phyloP scores from a whole-genome alignment of 129 eudicot genomes.

The Pittosporum tobira region DNA sequence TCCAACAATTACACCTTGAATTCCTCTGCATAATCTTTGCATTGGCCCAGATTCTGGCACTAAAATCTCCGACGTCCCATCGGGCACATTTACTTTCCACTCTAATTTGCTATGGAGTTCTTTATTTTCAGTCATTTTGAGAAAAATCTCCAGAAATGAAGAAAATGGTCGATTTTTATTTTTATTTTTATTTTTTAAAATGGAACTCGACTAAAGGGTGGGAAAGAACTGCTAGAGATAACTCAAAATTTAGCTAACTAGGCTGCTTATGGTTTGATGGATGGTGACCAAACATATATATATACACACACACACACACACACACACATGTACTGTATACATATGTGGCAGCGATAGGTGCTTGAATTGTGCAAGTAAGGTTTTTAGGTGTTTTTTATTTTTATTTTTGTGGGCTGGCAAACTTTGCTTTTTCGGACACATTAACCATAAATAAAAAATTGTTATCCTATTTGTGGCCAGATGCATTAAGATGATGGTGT shows the following conservation, averaged over 20 bases:
- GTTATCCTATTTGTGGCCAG: not conserved
- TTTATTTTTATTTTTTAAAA: no score
- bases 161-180: not conserved
- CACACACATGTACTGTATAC: no score
- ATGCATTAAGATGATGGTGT: slow-evolving; percentile 2
- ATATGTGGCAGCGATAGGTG: slow-evolving; percentile 6
- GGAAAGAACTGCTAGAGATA: no score
- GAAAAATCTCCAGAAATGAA: not conserved
- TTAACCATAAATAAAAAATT: not conserved
- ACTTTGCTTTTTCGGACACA: not conserved
- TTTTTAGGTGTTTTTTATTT: not conserved
- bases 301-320: no score
- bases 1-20: slow-evolving; percentile 17
- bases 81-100: slow-evolving; percentile 47
- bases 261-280: slow-evolving; percentile 4
- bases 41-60: slow-evolving; percentile 15
- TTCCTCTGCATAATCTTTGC: slow-evolving; percentile 11
- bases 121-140: slow-evolving; percentile 24
- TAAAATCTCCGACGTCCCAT: slow-evolving; percentile 28
- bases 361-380: not conserved
- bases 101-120: slow-evolving; percentile 35
- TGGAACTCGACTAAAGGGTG: not conserved
- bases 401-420: slow-evolving; percentile 15
- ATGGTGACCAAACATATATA: not conserved
- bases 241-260: not conserved